A percentile compares a stretch with the other conserved stretches of the same genome.
These are phyloP conservation scores for Hypoxylon subgilvum DNA, from an alignment of 495 filamentous ascomycete species.

Conservation along the genomic window DNA sequence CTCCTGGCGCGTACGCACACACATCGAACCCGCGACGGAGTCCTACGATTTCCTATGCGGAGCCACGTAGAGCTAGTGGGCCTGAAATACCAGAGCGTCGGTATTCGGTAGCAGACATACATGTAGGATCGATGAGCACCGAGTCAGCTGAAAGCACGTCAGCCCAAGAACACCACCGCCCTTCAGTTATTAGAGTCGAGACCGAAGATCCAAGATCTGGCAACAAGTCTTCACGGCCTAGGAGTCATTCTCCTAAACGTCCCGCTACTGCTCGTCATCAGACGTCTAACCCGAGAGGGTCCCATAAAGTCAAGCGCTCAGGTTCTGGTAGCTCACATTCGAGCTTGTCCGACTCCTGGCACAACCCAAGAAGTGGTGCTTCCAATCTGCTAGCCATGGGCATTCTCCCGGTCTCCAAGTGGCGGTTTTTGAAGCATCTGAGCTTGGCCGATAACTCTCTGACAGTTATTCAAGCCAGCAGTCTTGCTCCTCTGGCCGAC, in stretches of 20 bases:
- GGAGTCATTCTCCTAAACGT: slow-evolving; percentile 82
- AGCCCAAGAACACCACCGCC: slow-evolving; percentile 45
- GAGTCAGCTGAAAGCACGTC: slow-evolving; percentile 47
- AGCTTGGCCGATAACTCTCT: slow-evolving; percentile 90
- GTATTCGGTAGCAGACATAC: slow-evolving; percentile 52
- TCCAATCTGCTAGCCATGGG: slow-evolving; percentile 71
- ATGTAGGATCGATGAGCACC: slow-evolving; percentile 52
- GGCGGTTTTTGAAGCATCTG: slow-evolving; percentile 90
- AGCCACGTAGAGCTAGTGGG: slow-evolving; percentile 61
- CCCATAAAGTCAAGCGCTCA: slow-evolving; percentile 78
- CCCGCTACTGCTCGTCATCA: slow-evolving; percentile 73
- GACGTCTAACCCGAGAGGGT: slow-evolving; percentile 65
- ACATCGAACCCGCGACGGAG: slow-evolving; percentile 64
- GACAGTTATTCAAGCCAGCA: slow-evolving; percentile 73
- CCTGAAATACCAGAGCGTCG: slow-evolving; percentile 70
- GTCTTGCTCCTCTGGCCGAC: slow-evolving; percentile 80
- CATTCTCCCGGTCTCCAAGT: slow-evolving; percentile 80
- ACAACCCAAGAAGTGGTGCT: slow-evolving; percentile 67
- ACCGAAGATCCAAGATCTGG: slow-evolving; percentile 46
- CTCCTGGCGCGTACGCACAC: slow-evolving; percentile 68
- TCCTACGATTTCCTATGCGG: slow-evolving; percentile 60
- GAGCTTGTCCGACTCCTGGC: slow-evolving; percentile 74
- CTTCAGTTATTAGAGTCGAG: slow-evolving; percentile 48
- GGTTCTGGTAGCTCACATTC: slow-evolving; percentile 93
- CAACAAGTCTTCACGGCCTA: slow-evolving; percentile 54